phyloP scores from a whole-genome alignment of 2,329 filamentous ascomycete genomes.

The Pseudopithomyces chartarum region DNA sequence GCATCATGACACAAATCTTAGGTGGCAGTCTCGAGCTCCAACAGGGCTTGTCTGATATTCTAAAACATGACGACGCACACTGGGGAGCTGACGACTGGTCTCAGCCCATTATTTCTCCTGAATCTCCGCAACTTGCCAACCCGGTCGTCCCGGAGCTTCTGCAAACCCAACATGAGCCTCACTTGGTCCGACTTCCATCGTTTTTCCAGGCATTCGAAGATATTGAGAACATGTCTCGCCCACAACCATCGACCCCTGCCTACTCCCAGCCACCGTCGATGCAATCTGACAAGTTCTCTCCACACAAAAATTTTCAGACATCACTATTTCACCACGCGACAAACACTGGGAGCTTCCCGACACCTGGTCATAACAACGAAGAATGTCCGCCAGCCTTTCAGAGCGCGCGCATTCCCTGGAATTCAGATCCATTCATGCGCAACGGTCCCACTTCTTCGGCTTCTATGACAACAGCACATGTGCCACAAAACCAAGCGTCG shows the following conservation, averaged over 20 bases:
- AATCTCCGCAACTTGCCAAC: background rate
- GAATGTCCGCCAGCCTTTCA: background rate
- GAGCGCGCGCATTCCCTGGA: conserved; percentile 1
- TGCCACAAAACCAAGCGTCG: conserved; percentile 2
- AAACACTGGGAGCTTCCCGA: background rate
- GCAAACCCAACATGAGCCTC: conserved; percentile 30
- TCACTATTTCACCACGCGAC: background rate
- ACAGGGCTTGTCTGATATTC: conserved; percentile 24
- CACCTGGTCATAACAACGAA: background rate
- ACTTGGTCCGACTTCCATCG: conserved; percentile 22
- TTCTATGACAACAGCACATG: background rate
- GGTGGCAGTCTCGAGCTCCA: conserved; percentile 25
- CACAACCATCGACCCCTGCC: conserved; percentile 2
- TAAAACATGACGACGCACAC: conserved; percentile 28
- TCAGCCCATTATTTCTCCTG: background rate
- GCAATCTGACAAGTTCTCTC: background rate
- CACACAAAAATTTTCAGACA: background rate
- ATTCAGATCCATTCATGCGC: background rate
- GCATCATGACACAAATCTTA: conserved; percentile 24
- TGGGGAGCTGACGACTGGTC: conserved; percentile 29
- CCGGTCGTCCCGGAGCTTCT: conserved; percentile 24
- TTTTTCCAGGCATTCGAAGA: conserved; percentile 19
- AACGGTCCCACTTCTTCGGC: conserved; percentile 2
- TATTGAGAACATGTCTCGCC: background rate
- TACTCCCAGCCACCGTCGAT: background rate